Evolutionary conservation across 2,329 filamentous ascomycete genomes (phyloP), one percentile per base, ranked within the genome.

Genomic region (Nemania bipapillata): DNA sequence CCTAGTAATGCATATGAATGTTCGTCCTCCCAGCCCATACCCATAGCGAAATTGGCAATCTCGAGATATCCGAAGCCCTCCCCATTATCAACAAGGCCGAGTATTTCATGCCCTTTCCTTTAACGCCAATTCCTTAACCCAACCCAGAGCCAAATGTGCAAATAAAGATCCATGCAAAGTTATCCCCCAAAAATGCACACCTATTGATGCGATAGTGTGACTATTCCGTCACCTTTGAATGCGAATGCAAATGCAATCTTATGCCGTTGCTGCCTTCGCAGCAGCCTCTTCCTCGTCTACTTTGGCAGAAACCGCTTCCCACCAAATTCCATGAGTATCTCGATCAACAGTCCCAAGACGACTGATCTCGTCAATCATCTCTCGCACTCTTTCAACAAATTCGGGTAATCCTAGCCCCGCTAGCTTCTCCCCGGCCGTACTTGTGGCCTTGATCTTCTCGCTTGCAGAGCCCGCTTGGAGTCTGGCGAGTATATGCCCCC

Each of bases 401-500:
- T 94, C 92, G 0, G 89, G 89, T 65, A 94, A 80, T 0, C 92
- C 92, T 20, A 91, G 84, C 2, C 86, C 85, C 0, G 90, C 90
- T 7, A 94, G 84, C 66, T 87, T 89, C 78, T 94, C 91, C 11
- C 87, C 88, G 0, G 90, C 91, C 0, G 85, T 89, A 73, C 87
- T 91, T 0, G 90, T 89, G 12, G 88, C 90, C 74, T 88, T 88
- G 65, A 92, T 88, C 74, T 91, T 89, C 76, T 94, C 92, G 58
- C 86, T 90, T 4, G 89, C 87, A 60, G 89, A 91, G 26, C 84
- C 86, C 4, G 91, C 89, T 49, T 87, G 85, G 32, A 94, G 81
- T 20, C 91, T 85, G 2, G 84, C 83, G 26, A 91, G 83, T 4
- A 94, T 85, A 76, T 94, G 91, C 5, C 85, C 85, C 65, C 89